Evolutionary conservation across 208 protist genomes (phyloP).

Genomic region (Leptomonas pyrrhocoris): DNA sequence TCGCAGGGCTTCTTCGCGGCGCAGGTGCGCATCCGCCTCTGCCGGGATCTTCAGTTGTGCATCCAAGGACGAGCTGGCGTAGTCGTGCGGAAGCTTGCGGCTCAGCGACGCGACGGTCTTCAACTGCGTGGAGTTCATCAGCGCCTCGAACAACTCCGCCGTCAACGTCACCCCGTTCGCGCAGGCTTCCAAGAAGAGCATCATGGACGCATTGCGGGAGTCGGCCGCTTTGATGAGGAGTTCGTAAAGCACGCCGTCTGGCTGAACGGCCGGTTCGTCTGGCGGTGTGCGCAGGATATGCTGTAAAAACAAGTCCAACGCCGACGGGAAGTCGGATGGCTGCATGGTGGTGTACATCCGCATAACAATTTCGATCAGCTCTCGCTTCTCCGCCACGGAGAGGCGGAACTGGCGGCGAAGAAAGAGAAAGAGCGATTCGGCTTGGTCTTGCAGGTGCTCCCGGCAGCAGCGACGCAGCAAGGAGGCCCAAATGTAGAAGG

Average conservation of each 20-base stretch:
- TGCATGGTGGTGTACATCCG: conserved; percentile 84
- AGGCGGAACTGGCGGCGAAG: conserved; percentile 69
- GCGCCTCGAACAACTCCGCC: conserved; percentile 66
- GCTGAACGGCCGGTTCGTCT: conserved; percentile 45
- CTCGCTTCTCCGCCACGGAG: conserved; percentile 51
- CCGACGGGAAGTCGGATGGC: conserved; percentile 69
- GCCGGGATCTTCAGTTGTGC: conserved; percentile 74
- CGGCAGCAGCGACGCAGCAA: conserved; percentile 79
- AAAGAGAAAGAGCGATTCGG: conserved; percentile 78
- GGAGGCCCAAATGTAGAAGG: conserved; percentile 82
- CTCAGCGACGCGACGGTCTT: conserved; percentile 58
- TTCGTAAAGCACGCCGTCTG: conserved; percentile 63
- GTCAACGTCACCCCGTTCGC: conserved; percentile 64
- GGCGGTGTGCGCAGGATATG: conserved; percentile 67
- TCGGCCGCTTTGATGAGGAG: conserved; percentile 74
- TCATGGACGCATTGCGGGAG: conserved; percentile 82
- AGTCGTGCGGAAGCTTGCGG: conserved; percentile 78
- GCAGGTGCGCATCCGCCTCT: conserved; percentile 80
- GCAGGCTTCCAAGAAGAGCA: conserved; percentile 88
- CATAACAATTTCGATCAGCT: conserved; percentile 90
- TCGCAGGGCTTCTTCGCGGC: conserved; percentile 79
- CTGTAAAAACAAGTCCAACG: conserved; percentile 63
- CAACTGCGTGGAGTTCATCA: conserved; percentile 52
- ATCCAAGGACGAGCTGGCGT: conserved; percentile 72
- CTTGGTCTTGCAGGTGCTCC: conserved; percentile 77